phyloP scores from a whole-genome alignment of 306 rosid species.

The Castanea mollissima region DNA sequence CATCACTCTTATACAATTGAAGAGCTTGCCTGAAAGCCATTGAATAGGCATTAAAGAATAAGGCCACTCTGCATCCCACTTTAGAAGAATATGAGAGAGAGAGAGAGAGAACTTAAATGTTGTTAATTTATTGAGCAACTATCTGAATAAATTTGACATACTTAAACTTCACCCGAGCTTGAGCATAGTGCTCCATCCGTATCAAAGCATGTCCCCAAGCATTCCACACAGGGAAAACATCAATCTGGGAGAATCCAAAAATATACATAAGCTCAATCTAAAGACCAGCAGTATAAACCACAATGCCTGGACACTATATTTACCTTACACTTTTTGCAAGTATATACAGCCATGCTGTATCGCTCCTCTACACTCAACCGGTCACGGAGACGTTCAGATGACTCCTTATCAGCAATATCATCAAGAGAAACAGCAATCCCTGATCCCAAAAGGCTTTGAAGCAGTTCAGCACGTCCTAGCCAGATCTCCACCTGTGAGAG shows the following conservation, averaged over 20 bases:
- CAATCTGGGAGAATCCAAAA: constrained; percentile 65
- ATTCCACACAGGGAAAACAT: constrained; percentile 95
- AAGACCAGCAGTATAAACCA: constrained; percentile 19
- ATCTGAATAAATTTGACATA: constrained; percentile 35
- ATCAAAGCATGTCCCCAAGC: constrained; percentile 99
- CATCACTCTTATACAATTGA: constrained; percentile 81
- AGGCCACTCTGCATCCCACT: constrained; percentile 6
- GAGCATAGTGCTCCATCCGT: constrained; percentile 95
- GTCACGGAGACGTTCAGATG: constrained; percentile 89
- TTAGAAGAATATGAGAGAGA: not conserved
- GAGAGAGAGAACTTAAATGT: not conserved
- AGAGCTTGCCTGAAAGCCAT: constrained; percentile 91
- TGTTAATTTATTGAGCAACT: not conserved
- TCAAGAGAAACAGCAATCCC: constrained; percentile 97
- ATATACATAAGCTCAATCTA: constrained; percentile 22
- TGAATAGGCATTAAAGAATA: constrained; percentile 17
- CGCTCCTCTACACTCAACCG: constrained; percentile 86
- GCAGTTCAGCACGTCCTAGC: constrained; percentile 94
- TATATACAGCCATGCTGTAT: constrained; percentile 98
- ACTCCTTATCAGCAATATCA: constrained; percentile 89
- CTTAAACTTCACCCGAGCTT: constrained; percentile 98
- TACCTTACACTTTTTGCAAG: constrained; percentile 98
- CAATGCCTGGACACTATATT: constrained; percentile 4
- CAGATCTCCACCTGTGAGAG: constrained; percentile 72
- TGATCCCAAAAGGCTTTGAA: constrained; percentile 95